A percentile compares a stretch with the other conserved stretches of the same genome.
Conservation (phyloP, 768 basidiomycete genomes). For the Neoboletus brunneissimus region DNA sequence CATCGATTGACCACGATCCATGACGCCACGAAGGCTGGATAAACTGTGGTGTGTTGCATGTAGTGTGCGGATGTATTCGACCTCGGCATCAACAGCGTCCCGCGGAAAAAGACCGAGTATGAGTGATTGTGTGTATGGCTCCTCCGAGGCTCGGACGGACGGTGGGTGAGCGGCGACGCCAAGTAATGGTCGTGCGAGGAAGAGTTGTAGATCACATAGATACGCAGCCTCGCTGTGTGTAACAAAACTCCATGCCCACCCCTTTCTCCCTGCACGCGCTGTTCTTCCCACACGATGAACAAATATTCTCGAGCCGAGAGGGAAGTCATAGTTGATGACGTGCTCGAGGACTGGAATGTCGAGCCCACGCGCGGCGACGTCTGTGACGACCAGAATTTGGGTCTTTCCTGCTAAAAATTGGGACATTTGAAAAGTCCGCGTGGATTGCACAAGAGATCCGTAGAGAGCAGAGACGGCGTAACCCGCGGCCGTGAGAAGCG, state of each 20-base stretch:
- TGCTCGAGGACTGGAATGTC: constrained; percentile 96
- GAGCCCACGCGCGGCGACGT: constrained; percentile 96
- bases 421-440: constrained; percentile 87
- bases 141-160: constrained; percentile 47
- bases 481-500: constrained; percentile 72
- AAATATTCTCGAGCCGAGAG: constrained; percentile 88
- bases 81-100: constrained; percentile 75
- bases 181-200: constrained; percentile 77
- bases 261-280: constrained; percentile 89
- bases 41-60: constrained; percentile 65
- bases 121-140: constrained; percentile 66
- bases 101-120: constrained; percentile 83
- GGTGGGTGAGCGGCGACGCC: constrained; percentile 36
- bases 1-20: constrained; percentile 87
- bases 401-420: constrained; percentile 80
- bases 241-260: constrained; percentile 96
- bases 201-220: constrained; percentile 89
- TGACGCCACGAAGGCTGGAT: constrained; percentile 68
- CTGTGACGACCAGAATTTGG: constrained; percentile 90
- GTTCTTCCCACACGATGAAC: constrained; percentile 97
- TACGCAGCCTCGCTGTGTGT: constrained; percentile 84
- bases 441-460: constrained; percentile 89
- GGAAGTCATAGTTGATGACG: constrained; percentile 98
- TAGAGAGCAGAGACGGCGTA: constrained; percentile 94
- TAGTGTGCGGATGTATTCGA: constrained; percentile 71